These are phyloP conservation scores for Citrus sp. DNA, from an alignment of 345 rosid species.

Conservation along the genomic window DNA sequence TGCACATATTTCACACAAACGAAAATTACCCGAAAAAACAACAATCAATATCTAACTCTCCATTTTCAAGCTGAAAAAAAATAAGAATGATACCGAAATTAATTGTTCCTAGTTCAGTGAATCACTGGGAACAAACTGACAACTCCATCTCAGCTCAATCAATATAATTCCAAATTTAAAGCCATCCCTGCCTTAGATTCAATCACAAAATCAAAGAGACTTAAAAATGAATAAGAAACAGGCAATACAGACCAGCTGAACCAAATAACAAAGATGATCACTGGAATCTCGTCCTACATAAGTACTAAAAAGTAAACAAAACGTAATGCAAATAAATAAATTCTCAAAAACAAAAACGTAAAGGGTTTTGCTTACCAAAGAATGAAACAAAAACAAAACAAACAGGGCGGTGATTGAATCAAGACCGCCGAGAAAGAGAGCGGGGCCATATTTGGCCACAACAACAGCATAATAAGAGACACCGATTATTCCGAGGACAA, in stretches of 20 bases:
- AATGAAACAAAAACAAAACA: slow-evolving; percentile 54
- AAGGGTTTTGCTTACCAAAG: slow-evolving; percentile 39
- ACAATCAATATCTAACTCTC: not conserved
- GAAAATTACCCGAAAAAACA: not conserved
- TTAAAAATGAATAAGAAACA: not conserved
- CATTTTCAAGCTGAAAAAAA: not conserved
- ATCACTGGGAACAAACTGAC: not conserved
- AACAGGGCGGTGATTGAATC: slow-evolving; percentile 39
- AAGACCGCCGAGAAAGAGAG: slow-evolving; percentile 57
- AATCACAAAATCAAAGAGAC: not conserved
- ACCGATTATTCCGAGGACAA: slow-evolving; percentile 58
- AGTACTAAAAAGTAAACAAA: not conserved
- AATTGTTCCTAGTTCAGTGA: not conserved
- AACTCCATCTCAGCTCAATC: not conserved
- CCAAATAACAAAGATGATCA: not conserved
- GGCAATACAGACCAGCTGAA: not conserved
- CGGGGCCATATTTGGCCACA: slow-evolving; percentile 57
- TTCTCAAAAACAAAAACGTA: not conserved
- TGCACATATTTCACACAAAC: not conserved
- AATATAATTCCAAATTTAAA: not conserved
- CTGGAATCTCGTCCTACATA: not conserved
- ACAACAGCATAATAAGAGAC: slow-evolving; percentile 66
- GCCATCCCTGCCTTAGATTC: not conserved
- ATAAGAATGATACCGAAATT: not conserved
- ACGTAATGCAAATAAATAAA: not conserved